Evolutionary conservation across 2,329 filamentous ascomycete genomes (phyloP).

Genomic region (Sporothrix curviconia): DNA sequence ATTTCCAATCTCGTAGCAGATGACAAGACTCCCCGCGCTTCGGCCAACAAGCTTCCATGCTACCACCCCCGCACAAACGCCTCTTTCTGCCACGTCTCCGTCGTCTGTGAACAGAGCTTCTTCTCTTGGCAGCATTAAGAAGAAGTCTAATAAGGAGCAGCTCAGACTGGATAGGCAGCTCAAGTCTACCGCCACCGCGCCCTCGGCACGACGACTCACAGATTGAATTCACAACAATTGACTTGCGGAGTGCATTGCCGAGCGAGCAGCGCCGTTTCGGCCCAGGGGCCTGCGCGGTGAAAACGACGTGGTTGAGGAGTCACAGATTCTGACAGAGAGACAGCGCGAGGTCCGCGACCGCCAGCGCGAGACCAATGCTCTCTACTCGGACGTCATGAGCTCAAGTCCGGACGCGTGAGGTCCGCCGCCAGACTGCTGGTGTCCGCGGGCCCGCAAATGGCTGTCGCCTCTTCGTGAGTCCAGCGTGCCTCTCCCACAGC

Average conservation of each 20-base stretch:
- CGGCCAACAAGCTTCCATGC: constrained; percentile 22
- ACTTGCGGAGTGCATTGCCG: constrained; percentile 39
- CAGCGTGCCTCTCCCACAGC: background rate
- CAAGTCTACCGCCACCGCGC: constrained; percentile 34
- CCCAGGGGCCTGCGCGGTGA: background rate
- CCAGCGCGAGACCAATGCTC: constrained; percentile 57
- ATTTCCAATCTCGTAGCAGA: constrained; percentile 17
- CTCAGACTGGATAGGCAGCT: constrained; percentile 22
- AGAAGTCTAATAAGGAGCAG: constrained; percentile 12
- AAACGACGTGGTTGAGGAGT: constrained; percentile 37
- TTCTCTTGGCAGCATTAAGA: background rate
- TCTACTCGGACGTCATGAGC: constrained; percentile 61
- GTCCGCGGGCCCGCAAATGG: background rate
- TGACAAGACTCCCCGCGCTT: constrained; percentile 21
- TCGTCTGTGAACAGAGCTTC: constrained; percentile 10
- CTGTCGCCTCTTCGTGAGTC: constrained; percentile 2
- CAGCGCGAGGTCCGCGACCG: constrained; percentile 72
- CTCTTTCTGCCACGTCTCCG: constrained; percentile 10
- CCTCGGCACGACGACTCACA: constrained; percentile 77
- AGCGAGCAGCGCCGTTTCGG: constrained; percentile 30
- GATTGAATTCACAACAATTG: constrained; percentile 66
- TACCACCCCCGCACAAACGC: background rate
- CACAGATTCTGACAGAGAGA: constrained; percentile 69
- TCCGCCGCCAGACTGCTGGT: background rate
- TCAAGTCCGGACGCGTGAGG: constrained; percentile 40